phyloP scores from a whole-genome alignment of 257 asterid species.

The Scutellaria barbata region DNA sequence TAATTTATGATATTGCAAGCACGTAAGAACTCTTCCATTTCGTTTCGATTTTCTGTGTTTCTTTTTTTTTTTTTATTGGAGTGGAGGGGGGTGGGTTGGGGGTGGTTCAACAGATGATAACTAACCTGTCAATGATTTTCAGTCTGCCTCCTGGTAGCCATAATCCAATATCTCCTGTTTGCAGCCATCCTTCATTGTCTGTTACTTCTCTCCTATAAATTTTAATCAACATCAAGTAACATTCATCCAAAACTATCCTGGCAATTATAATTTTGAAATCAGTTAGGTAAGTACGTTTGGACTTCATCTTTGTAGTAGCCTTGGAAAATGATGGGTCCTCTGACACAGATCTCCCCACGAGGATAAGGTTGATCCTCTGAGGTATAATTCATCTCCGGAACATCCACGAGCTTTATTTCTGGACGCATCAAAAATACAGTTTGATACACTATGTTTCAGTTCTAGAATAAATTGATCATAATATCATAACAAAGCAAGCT shows the following conservation, averaged over 20 bases:
- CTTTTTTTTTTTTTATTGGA: not conserved
- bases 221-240: slow-evolving; percentile 31
- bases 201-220: slow-evolving; percentile 81
- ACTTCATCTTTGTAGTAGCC: slow-evolving; percentile 92
- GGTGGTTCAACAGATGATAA: not conserved
- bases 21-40: not conserved
- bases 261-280: slow-evolving; percentile 22
- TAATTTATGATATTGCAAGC: not conserved
- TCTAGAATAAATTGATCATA: not conserved
- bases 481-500: not conserved
- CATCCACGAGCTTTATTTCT: slow-evolving; percentile 95
- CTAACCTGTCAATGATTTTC: slow-evolving; percentile 90
- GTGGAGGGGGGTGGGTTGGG: not conserved
- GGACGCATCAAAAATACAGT: slow-evolving; percentile 33
- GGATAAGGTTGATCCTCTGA: slow-evolving; percentile 93
- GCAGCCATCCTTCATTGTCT: slow-evolving; percentile 88
- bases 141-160: slow-evolving; percentile 97
- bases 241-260: slow-evolving; percentile 28
- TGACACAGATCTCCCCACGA: slow-evolving; percentile 96
- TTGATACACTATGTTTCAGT: slow-evolving; percentile 11
- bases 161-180: slow-evolving; percentile 96
- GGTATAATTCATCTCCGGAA: slow-evolving; percentile 96
- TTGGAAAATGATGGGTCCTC: slow-evolving; percentile 86
- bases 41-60: not conserved
- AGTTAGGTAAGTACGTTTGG: slow-evolving; percentile 63